Evolutionary conservation across 2,329 filamentous ascomycete genomes (phyloP).

Genomic region (Coniella lustricola): DNA sequence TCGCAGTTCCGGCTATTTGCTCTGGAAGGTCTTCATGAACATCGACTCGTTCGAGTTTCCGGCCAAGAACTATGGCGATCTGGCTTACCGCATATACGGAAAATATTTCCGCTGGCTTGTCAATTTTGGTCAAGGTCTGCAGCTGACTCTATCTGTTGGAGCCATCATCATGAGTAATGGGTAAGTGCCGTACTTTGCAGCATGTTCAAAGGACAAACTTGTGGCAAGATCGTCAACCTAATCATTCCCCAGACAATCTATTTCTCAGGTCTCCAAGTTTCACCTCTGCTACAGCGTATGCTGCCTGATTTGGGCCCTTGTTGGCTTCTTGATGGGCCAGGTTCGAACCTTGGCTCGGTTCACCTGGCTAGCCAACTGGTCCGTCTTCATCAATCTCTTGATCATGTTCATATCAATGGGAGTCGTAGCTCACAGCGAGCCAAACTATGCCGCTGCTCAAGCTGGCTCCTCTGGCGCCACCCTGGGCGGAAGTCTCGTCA

Average conservation of each 20-base stretch:
- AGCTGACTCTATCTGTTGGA: conserved; percentile 40
- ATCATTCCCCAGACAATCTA: conserved; percentile 31
- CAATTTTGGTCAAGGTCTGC: conserved; percentile 38
- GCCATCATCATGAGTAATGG: conserved; percentile 43
- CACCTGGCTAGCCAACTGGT: conserved; percentile 45
- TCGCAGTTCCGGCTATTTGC: conserved; percentile 28
- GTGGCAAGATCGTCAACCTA: background rate
- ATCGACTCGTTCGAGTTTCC: conserved; percentile 38
- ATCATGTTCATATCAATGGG: conserved; percentile 49
- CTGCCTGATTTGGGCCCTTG: conserved; percentile 38
- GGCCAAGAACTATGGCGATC: conserved; percentile 36
- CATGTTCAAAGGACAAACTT: too few species aligned
- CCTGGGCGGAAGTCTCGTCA: conserved; percentile 21
- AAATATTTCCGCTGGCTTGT: conserved; percentile 35
- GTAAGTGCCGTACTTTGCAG: background rate
- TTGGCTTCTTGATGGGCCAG: conserved; percentile 44
- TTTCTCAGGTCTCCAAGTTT: conserved; percentile 43
- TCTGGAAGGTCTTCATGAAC: conserved; percentile 35
- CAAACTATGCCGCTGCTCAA: conserved; percentile 34
- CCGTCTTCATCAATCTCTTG: conserved; percentile 46
- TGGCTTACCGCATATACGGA: conserved; percentile 39
- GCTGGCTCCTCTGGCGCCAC: conserved; percentile 22
- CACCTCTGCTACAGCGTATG: conserved; percentile 45
- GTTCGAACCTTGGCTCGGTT: conserved; percentile 46
- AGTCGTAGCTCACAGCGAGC: conserved; percentile 38